A percentile compares a stretch with the other conserved stretches of the same genome.
Evolutionary conservation across 768 basidiomycete genomes (phyloP).

Genomic region (Psilocybe subaeruginosa): DNA sequence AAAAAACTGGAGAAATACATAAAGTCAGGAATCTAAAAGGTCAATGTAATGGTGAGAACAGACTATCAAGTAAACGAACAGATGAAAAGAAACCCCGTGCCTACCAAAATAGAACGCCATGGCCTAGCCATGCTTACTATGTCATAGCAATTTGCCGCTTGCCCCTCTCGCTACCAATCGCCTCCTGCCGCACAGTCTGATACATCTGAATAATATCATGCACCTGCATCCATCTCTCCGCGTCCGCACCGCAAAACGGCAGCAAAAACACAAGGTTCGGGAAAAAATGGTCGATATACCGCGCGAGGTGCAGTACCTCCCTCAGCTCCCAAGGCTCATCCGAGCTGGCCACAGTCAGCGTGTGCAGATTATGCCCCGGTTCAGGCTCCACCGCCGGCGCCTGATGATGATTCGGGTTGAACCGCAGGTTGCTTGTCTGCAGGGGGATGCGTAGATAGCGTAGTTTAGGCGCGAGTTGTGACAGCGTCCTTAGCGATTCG

Average conservation of each 20-base stretch:
- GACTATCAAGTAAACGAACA: too few relatives aligned
- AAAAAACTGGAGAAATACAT: too few relatives aligned
- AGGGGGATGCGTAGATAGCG: constrained; percentile 26
- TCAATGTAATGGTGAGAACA: too few relatives aligned
- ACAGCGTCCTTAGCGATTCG: constrained; percentile 22
- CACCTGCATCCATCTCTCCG: constrained; percentile 29
- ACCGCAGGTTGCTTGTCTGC: constrained; percentile 21
- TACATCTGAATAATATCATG: constrained; percentile 32
- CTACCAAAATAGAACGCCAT: too few relatives aligned
- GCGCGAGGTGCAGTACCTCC: constrained; percentile 27
- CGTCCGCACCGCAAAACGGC: constrained; percentile 22
- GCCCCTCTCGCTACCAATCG: constrained; percentile 13
- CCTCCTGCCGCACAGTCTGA: constrained; percentile 29
- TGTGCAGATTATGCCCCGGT: constrained; percentile 21
- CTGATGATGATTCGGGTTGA: constrained; percentile 9
- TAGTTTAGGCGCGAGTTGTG: constrained; percentile 22
- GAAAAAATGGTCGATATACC: constrained; percentile 29
- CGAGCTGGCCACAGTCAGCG: constrained; percentile 24
- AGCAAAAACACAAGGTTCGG: constrained; percentile 22
- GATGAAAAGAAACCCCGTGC: too few relatives aligned
- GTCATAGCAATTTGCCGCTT: background rate
- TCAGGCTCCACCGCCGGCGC: background rate
- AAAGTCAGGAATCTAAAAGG: too few relatives aligned
- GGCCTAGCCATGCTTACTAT: background rate
- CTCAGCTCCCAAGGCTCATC: constrained; percentile 28